Evolutionary conservation across 83 land plant species (phyloP), one percentile per base, ranked within the genome.

Genomic region (Diphasiastrum complanatum): DNA sequence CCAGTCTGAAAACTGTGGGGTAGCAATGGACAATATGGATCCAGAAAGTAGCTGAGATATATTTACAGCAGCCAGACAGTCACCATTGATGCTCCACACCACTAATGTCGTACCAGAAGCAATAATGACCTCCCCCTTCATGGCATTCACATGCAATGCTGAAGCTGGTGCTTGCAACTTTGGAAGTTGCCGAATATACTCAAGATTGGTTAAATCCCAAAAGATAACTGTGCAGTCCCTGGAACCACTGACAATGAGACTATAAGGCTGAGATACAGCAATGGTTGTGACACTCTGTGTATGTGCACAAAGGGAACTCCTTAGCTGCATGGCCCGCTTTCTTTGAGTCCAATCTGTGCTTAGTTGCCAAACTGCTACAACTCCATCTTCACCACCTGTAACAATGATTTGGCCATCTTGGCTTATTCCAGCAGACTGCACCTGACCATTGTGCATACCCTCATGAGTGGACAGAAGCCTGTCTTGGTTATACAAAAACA

Each of bases 41-140:
- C 90, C 99, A 12, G 99, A 86, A 20, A 85, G 83, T 22, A 89
- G 74, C 33, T 85, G 91, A 37, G 99, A 93, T 50, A 96, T 85
- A 79, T 90, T 89, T 25, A 85, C 75, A 45, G 82, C 83, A 25
- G 99, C 99, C 33, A 95, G 78, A 57, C 97, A 89, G 70, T 95
- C 93, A 5, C 97, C 99, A 70, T 95, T 95, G 60, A 90, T 74
- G 72, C 93, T 95, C 99, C 97, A 95, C 20, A 95, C 82, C n/a
- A 86, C 77, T 45, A 95, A 85, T 35, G 74, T 51, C 31, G 95
- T 71, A 28, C 99, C 99, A 66, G 96, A 86, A 6, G 99, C 99
- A 20, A 97, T 95, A 31, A 86, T 72, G 26, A 95, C 79, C 60
- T 86, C 93, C n/a, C 99, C 99, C 27, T 84, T 90, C 79, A 90